Evolutionary conservation across 208 protist genomes (phyloP).

Genomic region (Crithidia bombi): DNA sequence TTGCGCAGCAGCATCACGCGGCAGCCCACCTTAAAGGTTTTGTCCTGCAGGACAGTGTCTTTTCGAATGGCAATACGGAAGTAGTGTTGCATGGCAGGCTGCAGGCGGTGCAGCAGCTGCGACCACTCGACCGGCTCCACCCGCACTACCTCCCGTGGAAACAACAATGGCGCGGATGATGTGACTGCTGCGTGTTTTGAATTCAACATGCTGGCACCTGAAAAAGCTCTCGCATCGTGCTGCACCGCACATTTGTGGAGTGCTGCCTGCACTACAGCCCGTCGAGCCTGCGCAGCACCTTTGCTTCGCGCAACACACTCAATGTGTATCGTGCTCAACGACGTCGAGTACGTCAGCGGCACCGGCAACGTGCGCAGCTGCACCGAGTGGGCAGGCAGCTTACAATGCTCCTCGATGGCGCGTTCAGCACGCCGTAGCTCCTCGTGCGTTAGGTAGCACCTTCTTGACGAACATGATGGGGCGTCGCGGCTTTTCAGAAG

Average conservation of each 20-base stretch:
- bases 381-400: constrained; percentile 14
- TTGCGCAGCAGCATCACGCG: constrained; percentile 90
- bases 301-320: constrained; percentile 9
- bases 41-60: constrained; percentile 70
- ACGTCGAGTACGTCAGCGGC: constrained; percentile 25
- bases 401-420: constrained; percentile 6
- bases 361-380: constrained; percentile 16
- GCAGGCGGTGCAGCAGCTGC: constrained; percentile 32
- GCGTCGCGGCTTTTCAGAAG: not conserved
- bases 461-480: not conserved
- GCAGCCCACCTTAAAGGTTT: constrained; percentile 83
- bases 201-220: not conserved
- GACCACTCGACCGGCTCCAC: constrained; percentile 19
- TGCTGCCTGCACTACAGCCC: not conserved
- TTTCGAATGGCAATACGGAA: constrained; percentile 40
- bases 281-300: not conserved
- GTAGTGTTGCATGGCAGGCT: constrained; percentile 34
- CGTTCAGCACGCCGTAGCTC: constrained; percentile 10
- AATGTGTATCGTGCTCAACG: constrained; percentile 14
- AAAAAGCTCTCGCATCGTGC: not conserved
- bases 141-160: constrained; percentile 25
- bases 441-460: not conserved
- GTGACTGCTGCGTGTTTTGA: not conserved
- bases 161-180: not conserved
- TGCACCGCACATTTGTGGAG: not conserved